phyloP scores from a whole-genome alignment of 345 rosid genomes.

The Citrus sp. region DNA sequence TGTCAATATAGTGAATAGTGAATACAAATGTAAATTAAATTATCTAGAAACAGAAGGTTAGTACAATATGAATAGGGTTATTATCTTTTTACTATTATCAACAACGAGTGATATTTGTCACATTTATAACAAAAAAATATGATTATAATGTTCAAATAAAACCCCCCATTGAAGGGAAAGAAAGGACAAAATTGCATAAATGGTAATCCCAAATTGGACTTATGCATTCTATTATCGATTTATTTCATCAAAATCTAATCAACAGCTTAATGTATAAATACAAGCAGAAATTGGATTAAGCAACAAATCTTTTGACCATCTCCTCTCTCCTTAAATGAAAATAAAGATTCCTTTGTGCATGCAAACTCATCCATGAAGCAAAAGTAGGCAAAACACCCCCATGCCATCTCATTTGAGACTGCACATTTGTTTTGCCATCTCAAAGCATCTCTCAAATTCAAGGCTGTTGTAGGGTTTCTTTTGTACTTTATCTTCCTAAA shows the following conservation, averaged over 20 bases:
- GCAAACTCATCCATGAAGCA: not conserved
- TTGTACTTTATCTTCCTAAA: not conserved
- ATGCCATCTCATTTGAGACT: not conserved
- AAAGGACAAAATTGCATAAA: not conserved
- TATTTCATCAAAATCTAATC: not conserved
- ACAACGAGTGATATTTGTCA: no score
- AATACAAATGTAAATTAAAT: no score
- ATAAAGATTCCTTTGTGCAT: not conserved
- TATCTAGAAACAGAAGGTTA: no score
- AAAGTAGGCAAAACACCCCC: not conserved
- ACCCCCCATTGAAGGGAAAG: not conserved
- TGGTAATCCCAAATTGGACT: not conserved
- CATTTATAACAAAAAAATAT: no score
- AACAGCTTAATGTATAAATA: not conserved
- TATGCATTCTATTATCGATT: not conserved
- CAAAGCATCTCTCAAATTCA: not conserved
- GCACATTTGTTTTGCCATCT: not conserved
- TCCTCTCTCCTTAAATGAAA: not conserved
- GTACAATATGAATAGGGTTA: no score
- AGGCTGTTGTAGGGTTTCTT: not conserved
- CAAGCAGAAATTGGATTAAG: not conserved
- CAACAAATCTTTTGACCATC: not conserved
- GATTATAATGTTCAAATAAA: no score
- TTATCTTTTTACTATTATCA: no score
- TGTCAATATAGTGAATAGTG: no score